These are phyloP conservation scores for Ceratocystis huliohia DNA, from an alignment of 2,329 filamentous ascomycete species.

Conservation along the genomic window DNA sequence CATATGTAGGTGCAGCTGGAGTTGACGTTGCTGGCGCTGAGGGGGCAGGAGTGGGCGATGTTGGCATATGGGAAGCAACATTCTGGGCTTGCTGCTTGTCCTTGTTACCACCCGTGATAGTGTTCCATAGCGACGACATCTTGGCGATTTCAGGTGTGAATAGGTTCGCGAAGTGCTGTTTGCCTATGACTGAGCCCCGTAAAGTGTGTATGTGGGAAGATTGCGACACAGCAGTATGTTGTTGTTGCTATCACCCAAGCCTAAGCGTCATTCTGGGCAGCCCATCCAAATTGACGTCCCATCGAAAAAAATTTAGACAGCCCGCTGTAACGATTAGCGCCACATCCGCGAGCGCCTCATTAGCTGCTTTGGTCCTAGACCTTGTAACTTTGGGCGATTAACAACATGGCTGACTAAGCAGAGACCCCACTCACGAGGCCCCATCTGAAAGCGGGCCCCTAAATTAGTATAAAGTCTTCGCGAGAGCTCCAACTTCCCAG, in stretches of 20 bases:
- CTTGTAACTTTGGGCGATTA: background rate
- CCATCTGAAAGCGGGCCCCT: slow-evolving; percentile 14
- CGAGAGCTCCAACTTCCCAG: slow-evolving; percentile 13
- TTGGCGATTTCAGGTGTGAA: slow-evolving; percentile 14
- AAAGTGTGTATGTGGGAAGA: background rate
- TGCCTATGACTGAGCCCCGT: background rate
- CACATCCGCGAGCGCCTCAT: slow-evolving; percentile 14
- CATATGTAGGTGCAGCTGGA: slow-evolving; percentile 47
- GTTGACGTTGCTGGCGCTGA: slow-evolving; percentile 38
- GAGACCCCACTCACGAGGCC: slow-evolving; percentile 1
- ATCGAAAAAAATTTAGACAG: slow-evolving; percentile 18
- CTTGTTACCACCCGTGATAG: slow-evolving; percentile 47
- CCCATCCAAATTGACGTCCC: background rate
- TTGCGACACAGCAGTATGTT: slow-evolving; percentile 7
- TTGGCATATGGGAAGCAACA: slow-evolving; percentile 21
- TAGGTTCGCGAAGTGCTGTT: slow-evolving; percentile 1
- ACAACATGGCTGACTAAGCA: slow-evolving; percentile 16
- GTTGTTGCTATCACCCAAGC: slow-evolving; percentile 1
- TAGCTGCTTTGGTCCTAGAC: background rate
- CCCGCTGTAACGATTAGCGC: slow-evolving; percentile 11
- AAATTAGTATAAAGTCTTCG: slow-evolving; percentile 20
- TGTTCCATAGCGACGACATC: slow-evolving; percentile 50
- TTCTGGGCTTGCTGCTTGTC: slow-evolving; percentile 33
- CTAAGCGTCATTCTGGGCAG: slow-evolving; percentile 10
- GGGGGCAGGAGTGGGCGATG: slow-evolving; percentile 22